A percentile compares a stretch with the other conserved stretches of the same genome.
Evolutionary conservation across 805 yeast species (phyloP).

Genomic region (Starmera caribaea): DNA sequence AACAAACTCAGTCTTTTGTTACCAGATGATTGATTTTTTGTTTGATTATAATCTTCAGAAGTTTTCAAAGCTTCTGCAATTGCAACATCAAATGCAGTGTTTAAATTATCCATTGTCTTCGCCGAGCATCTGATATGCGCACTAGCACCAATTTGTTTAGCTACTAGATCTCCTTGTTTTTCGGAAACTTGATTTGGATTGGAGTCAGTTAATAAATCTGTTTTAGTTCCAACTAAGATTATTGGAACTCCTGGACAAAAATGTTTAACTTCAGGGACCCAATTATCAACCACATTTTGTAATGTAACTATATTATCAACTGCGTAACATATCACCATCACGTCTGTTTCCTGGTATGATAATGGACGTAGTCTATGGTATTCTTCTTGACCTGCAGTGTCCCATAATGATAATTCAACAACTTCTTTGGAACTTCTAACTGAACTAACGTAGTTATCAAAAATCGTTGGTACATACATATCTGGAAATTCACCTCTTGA

Average conservation of each 20-base stretch:
- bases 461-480: constrained; percentile 71
- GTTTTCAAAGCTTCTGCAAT: constrained; percentile 17
- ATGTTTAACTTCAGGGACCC: constrained; percentile 83
- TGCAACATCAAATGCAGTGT: constrained; percentile 59
- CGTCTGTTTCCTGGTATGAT: constrained; percentile 70
- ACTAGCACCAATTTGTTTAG: constrained; percentile 54
- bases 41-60: neutral
- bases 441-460: constrained; percentile 65
- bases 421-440: constrained; percentile 36
- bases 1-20: neutral
- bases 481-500: constrained; percentile 64
- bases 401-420: constrained; percentile 76
- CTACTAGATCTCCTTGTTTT: constrained; percentile 25
- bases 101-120: constrained; percentile 54
- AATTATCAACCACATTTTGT: constrained; percentile 64
- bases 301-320: constrained; percentile 54
- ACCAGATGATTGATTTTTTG: neutral
- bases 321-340: constrained; percentile 68
- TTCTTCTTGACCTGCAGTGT: constrained; percentile 87
- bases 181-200: constrained; percentile 24
- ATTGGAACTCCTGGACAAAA: constrained; percentile 77
- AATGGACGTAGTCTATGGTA: constrained; percentile 73
- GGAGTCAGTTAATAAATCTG: constrained; percentile 38
- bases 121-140: constrained; percentile 79
- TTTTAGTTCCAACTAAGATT: constrained; percentile 73